Evolutionary conservation across 1,284 basidiomycete species (phyloP).

Genomic region (Pyrrhoderma lamaoense): DNA sequence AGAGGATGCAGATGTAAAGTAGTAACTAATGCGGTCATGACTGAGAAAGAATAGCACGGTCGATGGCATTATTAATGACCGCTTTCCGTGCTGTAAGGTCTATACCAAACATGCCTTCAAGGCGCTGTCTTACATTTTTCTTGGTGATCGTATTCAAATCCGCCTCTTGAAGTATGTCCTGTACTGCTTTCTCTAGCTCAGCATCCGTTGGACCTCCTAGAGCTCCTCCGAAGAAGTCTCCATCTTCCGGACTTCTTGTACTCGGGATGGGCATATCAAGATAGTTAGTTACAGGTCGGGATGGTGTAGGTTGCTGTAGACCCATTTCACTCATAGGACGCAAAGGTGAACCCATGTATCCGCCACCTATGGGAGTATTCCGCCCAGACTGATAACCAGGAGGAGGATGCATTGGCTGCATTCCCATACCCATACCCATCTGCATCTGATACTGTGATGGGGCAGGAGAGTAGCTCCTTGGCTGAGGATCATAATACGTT

Average conservation of each 20-base stretch:
- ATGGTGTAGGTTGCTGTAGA: constrained; percentile 51
- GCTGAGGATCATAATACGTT: constrained; percentile 61
- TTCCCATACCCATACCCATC: neutral
- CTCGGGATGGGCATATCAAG: constrained; percentile 59
- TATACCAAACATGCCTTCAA: constrained; percentile 74
- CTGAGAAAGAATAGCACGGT: constrained; percentile 31
- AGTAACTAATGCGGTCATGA: constrained; percentile 7
- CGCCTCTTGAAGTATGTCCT: constrained; percentile 63
- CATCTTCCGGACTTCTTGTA: constrained; percentile 45
- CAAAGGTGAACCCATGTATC: constrained; percentile 26
- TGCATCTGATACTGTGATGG: constrained; percentile 43
- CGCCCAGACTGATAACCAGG: constrained; percentile 73
- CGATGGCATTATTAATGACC: constrained; percentile 65
- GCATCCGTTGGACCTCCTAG: constrained; percentile 48
- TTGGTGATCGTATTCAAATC: constrained; percentile 89
- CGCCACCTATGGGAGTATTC: constrained; percentile 51
- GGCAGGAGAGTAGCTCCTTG: constrained; percentile 57
- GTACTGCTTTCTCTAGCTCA: constrained; percentile 68
- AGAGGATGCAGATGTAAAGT: neutral
- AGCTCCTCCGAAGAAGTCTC: constrained; percentile 38
- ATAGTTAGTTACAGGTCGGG: constrained; percentile 66
- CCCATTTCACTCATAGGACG: constrained; percentile 35
- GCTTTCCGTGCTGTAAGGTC: constrained; percentile 61
- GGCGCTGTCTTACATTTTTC: constrained; percentile 73
- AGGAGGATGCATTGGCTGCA: constrained; percentile 42